These are phyloP conservation scores for Penicillium coprophilum DNA, from an alignment of 495 filamentous ascomycete genomes.

Conservation along the genomic window DNA sequence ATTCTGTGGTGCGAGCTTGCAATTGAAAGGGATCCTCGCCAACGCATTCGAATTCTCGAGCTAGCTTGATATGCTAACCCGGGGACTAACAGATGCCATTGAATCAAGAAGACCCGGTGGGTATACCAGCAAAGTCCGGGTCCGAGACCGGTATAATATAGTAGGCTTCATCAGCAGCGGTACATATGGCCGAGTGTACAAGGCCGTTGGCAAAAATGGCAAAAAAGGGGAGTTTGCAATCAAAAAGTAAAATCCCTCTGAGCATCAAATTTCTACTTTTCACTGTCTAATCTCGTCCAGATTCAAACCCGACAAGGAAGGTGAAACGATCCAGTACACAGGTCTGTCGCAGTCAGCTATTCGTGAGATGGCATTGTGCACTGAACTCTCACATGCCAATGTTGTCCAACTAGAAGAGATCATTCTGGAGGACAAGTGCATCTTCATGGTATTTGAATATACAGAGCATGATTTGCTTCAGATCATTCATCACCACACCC, in stretches of 20 bases:
- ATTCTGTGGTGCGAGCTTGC: constrained; percentile 16
- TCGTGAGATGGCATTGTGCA: constrained; percentile 98
- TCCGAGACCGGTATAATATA: constrained; percentile 90
- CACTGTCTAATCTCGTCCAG: constrained; percentile 46
- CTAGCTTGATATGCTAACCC: constrained; percentile 13
- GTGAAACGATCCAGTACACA: constrained; percentile 89
- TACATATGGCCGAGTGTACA: constrained; percentile 99
- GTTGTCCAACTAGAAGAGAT: constrained; percentile 93
- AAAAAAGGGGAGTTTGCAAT: constrained; percentile 82
- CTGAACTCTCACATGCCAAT: constrained; percentile 84
- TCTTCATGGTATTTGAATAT: constrained; percentile 99
- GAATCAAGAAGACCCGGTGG: constrained; percentile 47
- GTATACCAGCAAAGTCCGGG: constrained; percentile 84
- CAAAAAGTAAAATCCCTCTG: constrained; percentile 64
- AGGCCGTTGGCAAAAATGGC: constrained; percentile 80
- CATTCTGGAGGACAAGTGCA: constrained; percentile 97
- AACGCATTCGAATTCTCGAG: constrained; percentile 11
- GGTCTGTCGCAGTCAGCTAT: constrained; percentile 97
- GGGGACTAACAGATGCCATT: constrained; percentile 29
- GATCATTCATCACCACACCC: constrained; percentile 97
- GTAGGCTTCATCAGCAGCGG: constrained; percentile 97
- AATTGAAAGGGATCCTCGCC: constrained; percentile 16
- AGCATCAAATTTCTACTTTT: constrained; percentile 1
- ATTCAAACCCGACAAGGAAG: constrained; percentile 99
- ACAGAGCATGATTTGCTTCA: constrained; percentile 95